Conservation (phyloP, 192 early-diverging fungal species). For the Entophlyctis helioformis region DNA sequence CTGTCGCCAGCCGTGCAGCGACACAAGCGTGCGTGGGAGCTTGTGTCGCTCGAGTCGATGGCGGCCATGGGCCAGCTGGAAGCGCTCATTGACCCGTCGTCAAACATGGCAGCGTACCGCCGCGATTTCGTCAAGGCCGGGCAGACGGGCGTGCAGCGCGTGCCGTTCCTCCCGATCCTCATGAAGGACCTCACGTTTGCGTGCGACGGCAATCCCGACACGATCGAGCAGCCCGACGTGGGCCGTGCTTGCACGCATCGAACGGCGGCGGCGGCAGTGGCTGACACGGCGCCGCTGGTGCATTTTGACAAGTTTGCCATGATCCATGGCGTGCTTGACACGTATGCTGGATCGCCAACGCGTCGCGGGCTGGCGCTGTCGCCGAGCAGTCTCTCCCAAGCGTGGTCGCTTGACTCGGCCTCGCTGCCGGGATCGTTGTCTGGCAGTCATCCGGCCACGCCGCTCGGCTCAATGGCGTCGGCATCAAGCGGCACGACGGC, state of each 20-base stretch:
- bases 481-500: too few species aligned
- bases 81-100: conserved; percentile 41
- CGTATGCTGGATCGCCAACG: too few species aligned
- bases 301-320: conserved; percentile 19
- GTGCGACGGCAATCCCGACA: conserved; percentile 51
- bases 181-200: conserved; percentile 67
- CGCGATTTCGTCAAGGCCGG: conserved; percentile 29
- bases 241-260: too few species aligned
- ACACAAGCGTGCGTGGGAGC: conserved; percentile 45
- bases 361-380: too few species aligned
- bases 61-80: conserved; percentile 35
- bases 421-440: too few species aligned
- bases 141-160: conserved; percentile 6
- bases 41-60: conserved; percentile 30
- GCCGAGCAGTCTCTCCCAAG: too few species aligned
- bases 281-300: conserved; percentile 2
- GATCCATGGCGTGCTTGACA: too few species aligned
- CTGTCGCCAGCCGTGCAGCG: conserved; percentile 40
- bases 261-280: neutral
- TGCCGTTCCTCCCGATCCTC: conserved; percentile 56
- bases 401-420: too few species aligned
- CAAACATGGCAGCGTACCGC: conserved; percentile 57
- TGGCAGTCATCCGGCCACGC: too few species aligned
- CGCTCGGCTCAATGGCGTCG: too few species aligned
- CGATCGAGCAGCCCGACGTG: too few species aligned